Evolutionary conservation across 2,329 filamentous ascomycete genomes (phyloP).

Genomic region (Colletotrichum chrysophilum): DNA sequence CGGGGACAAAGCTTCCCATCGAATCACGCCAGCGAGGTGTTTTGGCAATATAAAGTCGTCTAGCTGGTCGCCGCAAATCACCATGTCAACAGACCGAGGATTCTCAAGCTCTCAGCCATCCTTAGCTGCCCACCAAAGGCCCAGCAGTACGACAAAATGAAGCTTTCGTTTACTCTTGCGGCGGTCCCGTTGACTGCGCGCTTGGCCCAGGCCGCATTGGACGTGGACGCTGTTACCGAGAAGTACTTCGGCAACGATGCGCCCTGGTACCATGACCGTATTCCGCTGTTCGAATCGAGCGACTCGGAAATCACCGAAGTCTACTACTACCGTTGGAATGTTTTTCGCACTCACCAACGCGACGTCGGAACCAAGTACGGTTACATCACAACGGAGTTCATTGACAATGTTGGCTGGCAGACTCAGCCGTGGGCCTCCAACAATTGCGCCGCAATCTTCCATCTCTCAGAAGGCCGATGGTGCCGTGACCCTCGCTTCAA

Average conservation of each 20-base stretch:
- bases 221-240: background rate
- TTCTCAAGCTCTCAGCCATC: background rate
- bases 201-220: background rate
- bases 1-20: background rate
- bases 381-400: conserved; percentile 48
- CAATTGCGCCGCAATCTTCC: conserved; percentile 37
- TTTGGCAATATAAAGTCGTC: background rate
- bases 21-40: background rate
- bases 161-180: background rate
- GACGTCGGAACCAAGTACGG: conserved; percentile 43
- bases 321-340: conserved; percentile 49
- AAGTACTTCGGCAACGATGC: conserved; percentile 12
- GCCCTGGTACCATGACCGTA: conserved; percentile 1
- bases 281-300: conserved; percentile 4
- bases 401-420: conserved; percentile 37
- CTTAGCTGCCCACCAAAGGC: background rate
- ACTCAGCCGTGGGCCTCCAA: conserved; percentile 6
- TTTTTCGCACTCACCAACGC: conserved; percentile 44
- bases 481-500: conserved; percentile 40
- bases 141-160: background rate
- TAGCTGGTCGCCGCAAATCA: background rate
- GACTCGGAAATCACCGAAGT: conserved; percentile 41
- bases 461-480: conserved; percentile 44
- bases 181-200: background rate
- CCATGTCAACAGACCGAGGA: background rate